Conservation (phyloP, 192 early-diverging fungal species). For the Coemansia sp. region DNA sequence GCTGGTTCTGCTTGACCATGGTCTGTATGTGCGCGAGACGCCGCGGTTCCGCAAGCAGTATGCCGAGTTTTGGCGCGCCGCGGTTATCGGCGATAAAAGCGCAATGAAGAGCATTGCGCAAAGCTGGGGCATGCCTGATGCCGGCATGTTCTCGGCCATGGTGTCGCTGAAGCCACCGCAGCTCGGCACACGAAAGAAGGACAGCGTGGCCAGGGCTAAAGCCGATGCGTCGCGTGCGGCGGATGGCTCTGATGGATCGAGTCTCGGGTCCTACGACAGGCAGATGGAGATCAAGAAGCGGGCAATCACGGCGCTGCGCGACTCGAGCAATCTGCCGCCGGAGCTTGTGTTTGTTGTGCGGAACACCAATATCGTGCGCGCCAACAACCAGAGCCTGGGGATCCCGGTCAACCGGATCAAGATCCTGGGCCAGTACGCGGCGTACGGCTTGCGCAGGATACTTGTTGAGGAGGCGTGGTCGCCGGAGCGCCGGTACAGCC, state of each 20-base stretch:
- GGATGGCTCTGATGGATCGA: background rate
- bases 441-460: slow-evolving; percentile 54
- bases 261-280: slow-evolving; percentile 55
- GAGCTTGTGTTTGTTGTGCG: slow-evolving; percentile 88
- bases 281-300: slow-evolving; percentile 75
- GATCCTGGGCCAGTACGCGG: slow-evolving; percentile 78
- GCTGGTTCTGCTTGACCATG: slow-evolving; percentile 87
- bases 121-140: slow-evolving; percentile 63
- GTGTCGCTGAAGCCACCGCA: slow-evolving; percentile 36
- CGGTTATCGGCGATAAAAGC: slow-evolving; percentile 70
- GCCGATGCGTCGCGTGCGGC: background rate
- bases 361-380: slow-evolving; percentile 81
- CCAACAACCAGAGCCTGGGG: slow-evolving; percentile 82
- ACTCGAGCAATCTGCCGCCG: slow-evolving; percentile 71
- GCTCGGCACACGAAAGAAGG: background rate
- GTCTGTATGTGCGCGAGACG: slow-evolving; percentile 80
- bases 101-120: slow-evolving; percentile 62
- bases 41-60: slow-evolving; percentile 71
- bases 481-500: slow-evolving; percentile 15
- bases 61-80: slow-evolving; percentile 79
- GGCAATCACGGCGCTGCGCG: slow-evolving; percentile 65
- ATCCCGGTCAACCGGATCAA: slow-evolving; percentile 87
- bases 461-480: slow-evolving; percentile 38
- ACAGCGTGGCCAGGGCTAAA: background rate
- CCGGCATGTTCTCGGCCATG: slow-evolving; percentile 42